Evolutionary conservation across 805 yeast genomes (phyloP).

Genomic region (Spathaspora hagerdaliae): DNA sequence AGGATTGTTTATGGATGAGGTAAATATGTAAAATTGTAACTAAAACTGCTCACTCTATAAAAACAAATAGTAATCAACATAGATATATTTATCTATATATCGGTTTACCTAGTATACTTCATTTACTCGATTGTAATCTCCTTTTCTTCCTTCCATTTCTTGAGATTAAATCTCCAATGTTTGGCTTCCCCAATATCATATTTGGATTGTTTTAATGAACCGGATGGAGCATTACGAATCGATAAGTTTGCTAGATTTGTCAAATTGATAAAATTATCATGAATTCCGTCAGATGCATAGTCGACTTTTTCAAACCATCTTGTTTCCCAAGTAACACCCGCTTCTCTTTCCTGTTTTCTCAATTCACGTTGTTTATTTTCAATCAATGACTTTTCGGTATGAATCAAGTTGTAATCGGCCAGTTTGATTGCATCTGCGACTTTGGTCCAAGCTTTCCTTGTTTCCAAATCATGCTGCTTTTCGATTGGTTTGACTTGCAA

Average conservation of each 20-base stretch:
- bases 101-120: no score
- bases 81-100: no score
- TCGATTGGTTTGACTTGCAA: conserved; percentile 76
- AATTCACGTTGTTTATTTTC: conserved; percentile 84
- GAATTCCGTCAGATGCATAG: conserved; percentile 13
- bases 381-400: conserved; percentile 67
- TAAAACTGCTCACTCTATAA: not conserved
- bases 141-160: conserved; percentile 53
- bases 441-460: conserved; percentile 83
- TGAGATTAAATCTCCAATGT: conserved; percentile 70
- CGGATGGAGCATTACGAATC: conserved; percentile 63
- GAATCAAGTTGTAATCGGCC: conserved; percentile 74
- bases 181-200: conserved; percentile 47
- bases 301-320: conserved; percentile 69
- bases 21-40: not conserved
- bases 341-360: conserved; percentile 66
- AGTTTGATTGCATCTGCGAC: conserved; percentile 83
- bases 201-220: conserved; percentile 52
- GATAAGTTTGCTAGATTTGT: conserved; percentile 52
- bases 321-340: conserved; percentile 66
- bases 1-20: no score
- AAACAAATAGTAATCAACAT: not conserved
- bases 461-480: conserved; percentile 75
- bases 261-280: conserved; percentile 33
- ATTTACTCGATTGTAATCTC: conserved; percentile 42